A percentile compares a stretch with the other conserved stretches of the same genome.
Conservation (phyloP, 805 yeast species). For the Candida caryicola region DNA sequence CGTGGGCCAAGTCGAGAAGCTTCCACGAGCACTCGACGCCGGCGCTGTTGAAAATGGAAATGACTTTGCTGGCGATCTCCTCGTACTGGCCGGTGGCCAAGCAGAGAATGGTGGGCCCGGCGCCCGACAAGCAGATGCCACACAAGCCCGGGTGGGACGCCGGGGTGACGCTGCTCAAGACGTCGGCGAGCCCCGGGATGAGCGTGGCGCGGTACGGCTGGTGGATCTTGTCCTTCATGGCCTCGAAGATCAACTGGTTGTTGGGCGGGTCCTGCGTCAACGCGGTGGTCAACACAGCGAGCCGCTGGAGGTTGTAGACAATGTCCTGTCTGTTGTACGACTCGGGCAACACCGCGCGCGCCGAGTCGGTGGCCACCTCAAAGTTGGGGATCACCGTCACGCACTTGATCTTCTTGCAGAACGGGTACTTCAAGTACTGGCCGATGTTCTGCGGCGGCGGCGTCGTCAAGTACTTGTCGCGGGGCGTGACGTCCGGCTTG, state of each 20-base stretch:
- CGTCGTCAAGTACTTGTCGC: constrained; percentile 35
- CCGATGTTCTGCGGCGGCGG: constrained; percentile 83
- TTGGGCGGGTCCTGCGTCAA: constrained; percentile 82
- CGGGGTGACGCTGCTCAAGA: constrained; percentile 78
- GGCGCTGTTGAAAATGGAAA: constrained; percentile 63
- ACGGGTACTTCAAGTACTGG: constrained; percentile 79
- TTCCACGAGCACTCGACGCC: constrained; percentile 77
- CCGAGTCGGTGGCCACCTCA: constrained; percentile 88
- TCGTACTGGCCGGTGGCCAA: constrained; percentile 89
- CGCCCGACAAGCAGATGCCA: constrained; percentile 95
- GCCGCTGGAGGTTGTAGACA: constrained; percentile 88
- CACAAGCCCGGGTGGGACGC: constrained; percentile 76
- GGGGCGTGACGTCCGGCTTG: constrained; percentile 64
- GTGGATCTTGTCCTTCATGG: constrained; percentile 96
- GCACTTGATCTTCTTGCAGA: constrained; percentile 82
- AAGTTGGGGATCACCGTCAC: constrained; percentile 90
- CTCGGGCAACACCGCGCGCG: constrained; percentile 85
- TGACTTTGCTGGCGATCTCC: constrained; percentile 72
- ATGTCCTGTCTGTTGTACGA: constrained; percentile 77
- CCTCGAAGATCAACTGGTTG: constrained; percentile 78
- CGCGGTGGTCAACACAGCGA: constrained; percentile 90
- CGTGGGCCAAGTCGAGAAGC: constrained; percentile 79
- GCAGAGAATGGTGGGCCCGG: constrained; percentile 96
- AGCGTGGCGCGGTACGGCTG: constrained; percentile 94
- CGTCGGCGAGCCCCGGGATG: constrained; percentile 87